Base-by-base conservation (phyloP, 2,329 filamentous ascomycete genomes). In the Zymoseptoria pseudotritici region DNA sequence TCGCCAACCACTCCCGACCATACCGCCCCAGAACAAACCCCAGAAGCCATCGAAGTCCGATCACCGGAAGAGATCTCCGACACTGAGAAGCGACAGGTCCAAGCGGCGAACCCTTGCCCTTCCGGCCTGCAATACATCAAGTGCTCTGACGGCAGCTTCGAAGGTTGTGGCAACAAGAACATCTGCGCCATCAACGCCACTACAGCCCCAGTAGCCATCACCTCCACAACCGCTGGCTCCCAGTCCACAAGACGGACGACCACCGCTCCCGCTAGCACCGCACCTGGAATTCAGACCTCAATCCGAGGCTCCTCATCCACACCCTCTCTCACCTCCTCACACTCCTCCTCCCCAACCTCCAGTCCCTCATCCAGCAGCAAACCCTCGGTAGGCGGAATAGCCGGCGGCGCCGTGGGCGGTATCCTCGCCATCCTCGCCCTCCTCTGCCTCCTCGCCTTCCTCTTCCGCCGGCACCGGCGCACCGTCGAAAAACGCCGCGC, bases 341-440 rank as follows among this genome's bases (percentile, higher is more conserved):
- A 46, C 36, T 46, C 36, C 4, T 4, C 36, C 11, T 7, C 36
- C 1, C 13, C 36, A 4, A 17, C 36, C 13, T 6, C 36, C 17
- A 1, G 2, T 6, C 17, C 36, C 5, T 7, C 36, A 0, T n/a
- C 36, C 11, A 17, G 13, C 36, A 46, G 13, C 36, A 46, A 46
- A 46, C 36, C 36, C 7, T 17, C 36, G n/a, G 36, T 46, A n/a
- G 73, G 69, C 11, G 71, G 73, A 17, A 77, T 78, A 29, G 73
- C 72, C 46, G 76, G 76, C 49, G 75, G 74, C 19, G 71, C 71
- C 8, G 69, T 76, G 4, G 75, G 76, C 54, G 75, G 75, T 4
- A 63, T 75, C 2, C 70, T 66, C 2, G 71, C 54, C 17, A 60
- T 77, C 17, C 68, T 72, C 36, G 57, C 66, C 20, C 8, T 63